Conservation (phyloP, 139 green algal species). For the Trebouxia sp. region DNA sequence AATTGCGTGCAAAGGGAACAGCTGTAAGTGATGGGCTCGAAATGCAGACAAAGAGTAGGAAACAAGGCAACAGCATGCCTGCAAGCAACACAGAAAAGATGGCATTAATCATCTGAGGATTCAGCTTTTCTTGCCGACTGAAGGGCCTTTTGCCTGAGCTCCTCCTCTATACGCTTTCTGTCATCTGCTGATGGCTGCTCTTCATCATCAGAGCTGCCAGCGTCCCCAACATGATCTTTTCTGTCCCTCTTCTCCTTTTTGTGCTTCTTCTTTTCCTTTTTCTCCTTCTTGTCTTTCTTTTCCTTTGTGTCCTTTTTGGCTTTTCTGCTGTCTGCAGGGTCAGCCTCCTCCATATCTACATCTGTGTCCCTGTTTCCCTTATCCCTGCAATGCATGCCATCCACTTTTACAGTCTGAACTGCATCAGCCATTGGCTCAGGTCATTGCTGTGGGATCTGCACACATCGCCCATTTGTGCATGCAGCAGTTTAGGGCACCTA, state of each 20-base stretch:
- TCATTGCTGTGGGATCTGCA: no score
- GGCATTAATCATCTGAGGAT: not conserved
- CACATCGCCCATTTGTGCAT: no score
- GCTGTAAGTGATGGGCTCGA: no score
- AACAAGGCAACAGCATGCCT: not conserved
- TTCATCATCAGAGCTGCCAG: slow-evolving; percentile 4
- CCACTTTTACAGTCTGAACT: no score
- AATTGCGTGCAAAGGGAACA: no score
- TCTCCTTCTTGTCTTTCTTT: slow-evolving; percentile 31
- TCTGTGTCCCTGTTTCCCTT: not conserved
- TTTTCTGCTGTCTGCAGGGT: not conserved
- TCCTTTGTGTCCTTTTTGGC: slow-evolving; percentile 26
- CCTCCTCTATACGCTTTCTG: slow-evolving; percentile 11
- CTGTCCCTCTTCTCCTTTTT: slow-evolving; percentile 30
- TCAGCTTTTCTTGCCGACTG: slow-evolving; percentile 30
- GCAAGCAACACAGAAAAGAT: not conserved
- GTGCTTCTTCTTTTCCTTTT: slow-evolving; percentile 31
- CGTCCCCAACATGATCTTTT: slow-evolving; percentile 6
- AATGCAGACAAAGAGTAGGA: not conserved
- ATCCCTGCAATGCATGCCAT: no score
- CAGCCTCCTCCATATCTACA: not conserved
- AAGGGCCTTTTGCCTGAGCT: slow-evolving; percentile 34
- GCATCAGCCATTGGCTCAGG: no score
- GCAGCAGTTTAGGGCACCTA: no score
- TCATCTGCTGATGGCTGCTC: not conserved